phyloP scores from a whole-genome alignment of 257 asterid species.

The Pogostemon cablin region DNA sequence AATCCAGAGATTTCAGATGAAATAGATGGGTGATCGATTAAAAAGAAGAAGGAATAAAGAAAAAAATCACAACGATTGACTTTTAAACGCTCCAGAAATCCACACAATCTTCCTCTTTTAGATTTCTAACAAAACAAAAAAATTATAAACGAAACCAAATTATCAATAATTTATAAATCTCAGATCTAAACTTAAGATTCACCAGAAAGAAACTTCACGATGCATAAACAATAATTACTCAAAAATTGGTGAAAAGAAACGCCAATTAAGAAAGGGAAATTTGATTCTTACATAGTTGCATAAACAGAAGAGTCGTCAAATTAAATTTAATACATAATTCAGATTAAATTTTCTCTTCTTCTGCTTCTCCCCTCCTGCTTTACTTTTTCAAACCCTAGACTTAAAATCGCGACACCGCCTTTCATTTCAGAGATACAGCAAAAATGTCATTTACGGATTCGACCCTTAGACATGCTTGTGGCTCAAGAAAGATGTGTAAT shows the following conservation, averaged over 20 bases:
- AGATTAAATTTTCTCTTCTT: neutral
- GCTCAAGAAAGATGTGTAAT: slow-evolving; percentile 5
- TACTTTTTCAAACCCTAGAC: slow-evolving; percentile 39
- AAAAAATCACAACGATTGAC: slow-evolving; percentile 25
- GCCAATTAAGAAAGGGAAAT: slow-evolving; percentile 16
- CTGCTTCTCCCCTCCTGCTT: slow-evolving; percentile 19
- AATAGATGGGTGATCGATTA: neutral
- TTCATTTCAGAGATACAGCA: slow-evolving; percentile 14
- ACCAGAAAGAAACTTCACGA: neutral
- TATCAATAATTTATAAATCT: neutral
- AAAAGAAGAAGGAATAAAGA: neutral
- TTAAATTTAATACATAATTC: slow-evolving; percentile 14
- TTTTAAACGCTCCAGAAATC: slow-evolving; percentile 25
- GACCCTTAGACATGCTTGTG: slow-evolving; percentile 24
- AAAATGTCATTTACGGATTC: neutral
- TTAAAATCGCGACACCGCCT: slow-evolving; percentile 31
- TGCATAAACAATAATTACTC: neutral
- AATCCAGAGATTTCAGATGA: neutral
- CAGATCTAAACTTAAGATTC: slow-evolving; percentile 32
- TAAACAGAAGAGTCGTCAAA: slow-evolving; percentile 35
- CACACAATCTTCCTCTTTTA: neutral
- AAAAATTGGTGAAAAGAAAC: neutral
- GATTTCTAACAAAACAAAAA: neutral
- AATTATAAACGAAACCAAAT: neutral
- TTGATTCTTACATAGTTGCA: slow-evolving; percentile 29